Evolutionary conservation across 768 basidiomycete genomes (phyloP).

Genomic region (Fistulinella prunicolor): DNA sequence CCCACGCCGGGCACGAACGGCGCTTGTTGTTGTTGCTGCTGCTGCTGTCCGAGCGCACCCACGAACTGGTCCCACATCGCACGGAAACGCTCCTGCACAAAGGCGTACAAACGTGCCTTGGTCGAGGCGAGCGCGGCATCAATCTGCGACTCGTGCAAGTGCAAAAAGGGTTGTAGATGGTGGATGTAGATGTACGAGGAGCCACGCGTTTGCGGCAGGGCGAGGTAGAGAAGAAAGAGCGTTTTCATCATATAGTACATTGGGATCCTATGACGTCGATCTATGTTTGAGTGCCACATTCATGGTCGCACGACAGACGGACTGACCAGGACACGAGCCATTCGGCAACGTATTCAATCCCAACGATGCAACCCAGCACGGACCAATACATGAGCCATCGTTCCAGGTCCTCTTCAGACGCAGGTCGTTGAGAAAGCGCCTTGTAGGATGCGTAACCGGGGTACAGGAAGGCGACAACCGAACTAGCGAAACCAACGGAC

Average conservation of each 20-base stretch:
- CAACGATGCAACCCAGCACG: conserved; percentile 79
- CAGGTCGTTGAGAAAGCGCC: conserved; percentile 82
- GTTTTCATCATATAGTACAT: conserved; percentile 84
- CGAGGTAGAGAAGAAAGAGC: conserved; percentile 83
- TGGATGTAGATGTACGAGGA: conserved; percentile 79
- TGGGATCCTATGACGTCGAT: conserved; percentile 62
- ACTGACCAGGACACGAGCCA: conserved; percentile 85
- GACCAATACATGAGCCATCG: conserved; percentile 98
- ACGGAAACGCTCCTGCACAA: conserved; percentile 61
- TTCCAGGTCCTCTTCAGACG: conserved; percentile 80
- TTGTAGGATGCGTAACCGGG: conserved; percentile 98
- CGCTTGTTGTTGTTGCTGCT: conserved; percentile 19
- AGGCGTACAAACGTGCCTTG: conserved; percentile 55
- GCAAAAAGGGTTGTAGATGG: conserved; percentile 82
- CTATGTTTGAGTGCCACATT: not conserved
- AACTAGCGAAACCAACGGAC: conserved; percentile 38
- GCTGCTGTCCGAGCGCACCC: conserved; percentile 45
- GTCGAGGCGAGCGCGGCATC: conserved; percentile 72
- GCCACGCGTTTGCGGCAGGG: conserved; percentile 86
- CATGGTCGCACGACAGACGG: conserved; percentile 6
- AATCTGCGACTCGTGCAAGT: conserved; percentile 78
- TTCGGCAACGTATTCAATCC: conserved; percentile 79
- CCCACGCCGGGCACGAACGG: conserved; percentile 18
- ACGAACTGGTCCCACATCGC: conserved; percentile 65
- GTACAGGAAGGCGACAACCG: conserved; percentile 79